Evolutionary conservation across 1,284 basidiomycete genomes (phyloP).

Genomic region (Boletellus dicymbophilus): DNA sequence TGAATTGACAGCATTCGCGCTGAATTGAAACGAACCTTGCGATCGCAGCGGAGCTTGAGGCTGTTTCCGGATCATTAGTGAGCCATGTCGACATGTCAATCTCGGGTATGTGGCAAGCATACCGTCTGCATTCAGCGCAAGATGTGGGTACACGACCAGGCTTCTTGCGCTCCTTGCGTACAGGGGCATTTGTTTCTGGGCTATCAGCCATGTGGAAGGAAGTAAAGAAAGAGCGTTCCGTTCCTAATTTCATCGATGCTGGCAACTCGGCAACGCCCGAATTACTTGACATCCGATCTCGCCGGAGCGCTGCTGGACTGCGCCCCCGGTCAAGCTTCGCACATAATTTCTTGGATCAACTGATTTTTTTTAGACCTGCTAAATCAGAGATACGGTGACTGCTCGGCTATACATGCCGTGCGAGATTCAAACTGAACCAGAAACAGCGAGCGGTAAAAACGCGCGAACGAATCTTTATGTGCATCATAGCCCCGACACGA

Average conservation of each 20-base stretch:
- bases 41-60: constrained; percentile 73
- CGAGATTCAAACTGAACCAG: too few relatives aligned
- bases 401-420: too few relatives aligned
- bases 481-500: too few relatives aligned
- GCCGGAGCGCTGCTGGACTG: too few relatives aligned
- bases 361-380: too few relatives aligned
- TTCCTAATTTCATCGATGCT: too few relatives aligned
- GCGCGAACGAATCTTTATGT: too few relatives aligned
- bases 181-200: constrained; percentile 6
- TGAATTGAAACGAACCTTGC: constrained; percentile 47
- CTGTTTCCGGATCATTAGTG: constrained; percentile 31
- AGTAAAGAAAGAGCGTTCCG: neutral
- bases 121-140: constrained; percentile 72
- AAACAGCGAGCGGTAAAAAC: too few relatives aligned
- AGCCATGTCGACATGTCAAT: neutral
- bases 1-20: neutral
- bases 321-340: too few relatives aligned
- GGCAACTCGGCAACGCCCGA: neutral
- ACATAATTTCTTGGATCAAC: too few relatives aligned
- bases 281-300: too few relatives aligned
- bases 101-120: neutral
- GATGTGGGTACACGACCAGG: constrained; percentile 60
- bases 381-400: too few relatives aligned
- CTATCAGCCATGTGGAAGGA: constrained; percentile 8
- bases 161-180: constrained; percentile 37